Base-by-base conservation (phyloP, 805 yeast genomes). In the Middelhovenomyces tepae region DNA sequence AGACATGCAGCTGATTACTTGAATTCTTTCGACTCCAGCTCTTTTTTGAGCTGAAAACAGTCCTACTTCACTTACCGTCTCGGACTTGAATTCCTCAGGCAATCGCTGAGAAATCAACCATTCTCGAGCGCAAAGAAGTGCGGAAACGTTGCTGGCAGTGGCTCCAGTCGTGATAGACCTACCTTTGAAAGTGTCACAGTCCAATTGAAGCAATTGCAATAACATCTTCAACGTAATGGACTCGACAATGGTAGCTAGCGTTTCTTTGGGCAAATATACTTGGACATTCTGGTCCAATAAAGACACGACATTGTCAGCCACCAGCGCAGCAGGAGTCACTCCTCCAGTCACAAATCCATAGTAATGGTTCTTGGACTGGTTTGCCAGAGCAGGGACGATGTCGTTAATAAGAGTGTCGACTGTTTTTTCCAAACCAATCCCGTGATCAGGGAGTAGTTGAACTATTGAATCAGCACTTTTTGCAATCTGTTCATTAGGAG, bases 331-430 rank as follows among this genome's bases (percentile, higher is more conserved):
- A 7, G 50, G 50, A 7, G 50, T 46, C 7, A 31, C 38, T 7
- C 48, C 46, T 11, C 50, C 50, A 19, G 43, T 43, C 16, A 46
- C 50, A 23, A 46, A 42, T 3, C 50, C 50, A 31, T 43, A 44
- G 32, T 40, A 46, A n/a, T 32, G 30, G n/a, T 30, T 26, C 4
- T 33, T 20, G 4, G 41, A 20, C 21, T 44, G 48, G 31, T 45
- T 37, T 11, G 39, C 30, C 22, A 41, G 24, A 5, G 36, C 46
- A 4, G 46, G 47, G 13, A 40, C 18, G 5, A 44, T 33, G 14
- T 22, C 24, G 23, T 27, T 22, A 2, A 35, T n/a, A n/a, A 40
- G 24, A 31, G 22, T 14, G 16, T 24, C 5, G 31, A 35, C 15
- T 5, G 29, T 26, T 13, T 26, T 16, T 15, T 14, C 19, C n/a